Evolutionary conservation across 2,329 filamentous ascomycete genomes (phyloP), one percentile per base, ranked within the genome.

Genomic region (Paraphaeosphaeria minitans): DNA sequence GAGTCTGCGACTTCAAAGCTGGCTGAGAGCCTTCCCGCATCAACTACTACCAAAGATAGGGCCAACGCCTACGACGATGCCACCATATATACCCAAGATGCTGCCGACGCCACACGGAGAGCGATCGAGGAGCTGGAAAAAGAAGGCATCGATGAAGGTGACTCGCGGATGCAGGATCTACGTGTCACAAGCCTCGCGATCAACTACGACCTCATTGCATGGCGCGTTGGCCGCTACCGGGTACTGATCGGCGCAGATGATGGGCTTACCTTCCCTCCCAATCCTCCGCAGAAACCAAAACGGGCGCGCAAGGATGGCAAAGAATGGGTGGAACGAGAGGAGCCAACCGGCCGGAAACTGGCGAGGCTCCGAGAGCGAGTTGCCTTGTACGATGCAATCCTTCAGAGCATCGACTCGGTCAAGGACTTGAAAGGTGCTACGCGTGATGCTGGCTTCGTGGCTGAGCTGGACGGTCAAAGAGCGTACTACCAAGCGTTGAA

Each of bases 161-260:
- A 99, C 71, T 80, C 87, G 37, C 87, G 92, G 57, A 93, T 99
- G 88, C 95, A 99, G 78, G 89, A 93, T 67, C 81, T 99, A 47
- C 93, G 97, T 66, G 90, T 99, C 58, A 96, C 93, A 3, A 89
- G 91, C 61, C 96, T 96, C 0, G 93, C 94, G 1, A 92, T 98
- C 57, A 96, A 95, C 77, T 98, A 96, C 75, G 91, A 92, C 65
- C 87, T 97, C 77, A 90, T 99, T 57, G 93, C 92, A 72, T 98
- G 93, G 93, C 86, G 95, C 75, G 91, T 98, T 63, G 94, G 94
- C 27, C 89, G 95, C 49, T 98, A 99, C 77, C 85, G 95, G 55
- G 89, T 97, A 0, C 81, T 99, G 61, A 91, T 92, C 53, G 93
- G 94, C n/a, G 81, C 85, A 7, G 84, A 90, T 55, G 94, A 98